Percentiles rank a stretch among this genome's conserved stretches.
phyloP scores from a whole-genome alignment of 2,329 filamentous ascomycete species.

The Stachybotrys elegans region DNA sequence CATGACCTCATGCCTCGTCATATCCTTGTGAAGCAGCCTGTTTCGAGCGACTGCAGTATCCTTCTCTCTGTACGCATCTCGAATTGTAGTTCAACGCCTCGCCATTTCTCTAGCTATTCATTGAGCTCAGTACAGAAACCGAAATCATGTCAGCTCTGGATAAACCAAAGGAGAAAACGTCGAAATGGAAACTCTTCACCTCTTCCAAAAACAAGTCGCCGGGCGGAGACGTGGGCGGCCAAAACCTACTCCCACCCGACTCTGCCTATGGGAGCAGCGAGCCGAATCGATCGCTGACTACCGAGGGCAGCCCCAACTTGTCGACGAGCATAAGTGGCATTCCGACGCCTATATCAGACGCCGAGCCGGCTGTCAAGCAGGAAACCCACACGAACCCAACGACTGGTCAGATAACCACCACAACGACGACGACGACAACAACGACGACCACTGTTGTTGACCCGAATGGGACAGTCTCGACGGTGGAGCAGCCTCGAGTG shows the following conservation, averaged over 20 bases:
- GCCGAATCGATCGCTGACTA: slow-evolving; percentile 17
- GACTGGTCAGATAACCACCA: slow-evolving; percentile 18
- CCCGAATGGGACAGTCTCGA: slow-evolving; percentile 15
- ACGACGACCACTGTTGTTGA: slow-evolving; percentile 21
- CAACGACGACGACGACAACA: slow-evolving; percentile 17
- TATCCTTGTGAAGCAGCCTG: too few species aligned
- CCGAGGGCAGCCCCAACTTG: slow-evolving; percentile 10
- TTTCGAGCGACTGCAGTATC: too few species aligned
- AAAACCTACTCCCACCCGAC: slow-evolving; percentile 9
- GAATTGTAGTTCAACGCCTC: too few species aligned
- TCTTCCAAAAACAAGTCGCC: slow-evolving; percentile 16
- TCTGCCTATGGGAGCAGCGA: slow-evolving; percentile 18
- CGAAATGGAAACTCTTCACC: slow-evolving; percentile 18
- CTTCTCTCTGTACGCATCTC: too few species aligned
- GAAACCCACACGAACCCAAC: slow-evolving; percentile 14
- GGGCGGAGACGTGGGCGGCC: slow-evolving; percentile 7
- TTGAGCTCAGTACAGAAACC: too few species aligned
- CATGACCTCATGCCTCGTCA: too few species aligned
- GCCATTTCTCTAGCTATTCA: too few species aligned
- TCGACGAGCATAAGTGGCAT: slow-evolving; percentile 8
- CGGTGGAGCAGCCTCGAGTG: slow-evolving; percentile 13
- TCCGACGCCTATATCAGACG: background rate
- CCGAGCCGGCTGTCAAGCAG: slow-evolving; percentile 10
- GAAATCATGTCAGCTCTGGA: background rate
- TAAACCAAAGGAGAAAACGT: slow-evolving; percentile 12